Percentiles rank a stretch among this genome's conserved stretches.
phyloP scores from a whole-genome alignment of 1,284 basidiomycete species.

The Puccinia horiana region DNA sequence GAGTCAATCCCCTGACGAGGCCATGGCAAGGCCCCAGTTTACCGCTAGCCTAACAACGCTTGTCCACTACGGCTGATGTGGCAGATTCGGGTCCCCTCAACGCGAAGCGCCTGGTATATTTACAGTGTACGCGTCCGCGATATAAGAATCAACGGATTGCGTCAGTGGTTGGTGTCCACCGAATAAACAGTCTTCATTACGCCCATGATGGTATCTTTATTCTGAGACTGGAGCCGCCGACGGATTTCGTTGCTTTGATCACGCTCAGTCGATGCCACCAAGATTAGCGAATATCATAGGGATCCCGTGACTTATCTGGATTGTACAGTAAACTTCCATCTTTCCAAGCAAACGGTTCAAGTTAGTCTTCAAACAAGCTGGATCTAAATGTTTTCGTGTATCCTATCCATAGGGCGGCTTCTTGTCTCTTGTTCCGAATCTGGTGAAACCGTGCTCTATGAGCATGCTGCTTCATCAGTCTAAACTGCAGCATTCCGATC shows the following conservation, averaged over 20 bases:
- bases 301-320: constrained; percentile 72
- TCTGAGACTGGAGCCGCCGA: constrained; percentile 81
- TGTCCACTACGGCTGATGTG: too few species aligned
- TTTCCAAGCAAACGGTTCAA: too few species aligned
- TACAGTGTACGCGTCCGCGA: not conserved
- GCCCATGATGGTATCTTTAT: constrained; percentile 68
- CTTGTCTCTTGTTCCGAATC: constrained; percentile 75
- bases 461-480: constrained; percentile 64
- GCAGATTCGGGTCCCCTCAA: too few species aligned
- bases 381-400: not conserved
- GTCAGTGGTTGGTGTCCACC: not conserved
- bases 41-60: constrained; percentile 36
- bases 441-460: constrained; percentile 51
- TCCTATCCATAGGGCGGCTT: constrained; percentile 63
- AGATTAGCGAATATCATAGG: constrained; percentile 73
- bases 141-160: constrained; percentile 32
- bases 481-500: constrained; percentile 71
- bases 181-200: not conserved
- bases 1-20: constrained; percentile 50
- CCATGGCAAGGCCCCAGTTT: constrained; percentile 49
- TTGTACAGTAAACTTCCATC: constrained; percentile 66
- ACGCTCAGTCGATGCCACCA: constrained; percentile 67
- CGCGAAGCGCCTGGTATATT: too few species aligned
- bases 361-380: not conserved
- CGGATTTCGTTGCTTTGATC: constrained; percentile 78